phyloP scores from a whole-genome alignment of 306 rosid genomes.

The Vicia sativa region DNA sequence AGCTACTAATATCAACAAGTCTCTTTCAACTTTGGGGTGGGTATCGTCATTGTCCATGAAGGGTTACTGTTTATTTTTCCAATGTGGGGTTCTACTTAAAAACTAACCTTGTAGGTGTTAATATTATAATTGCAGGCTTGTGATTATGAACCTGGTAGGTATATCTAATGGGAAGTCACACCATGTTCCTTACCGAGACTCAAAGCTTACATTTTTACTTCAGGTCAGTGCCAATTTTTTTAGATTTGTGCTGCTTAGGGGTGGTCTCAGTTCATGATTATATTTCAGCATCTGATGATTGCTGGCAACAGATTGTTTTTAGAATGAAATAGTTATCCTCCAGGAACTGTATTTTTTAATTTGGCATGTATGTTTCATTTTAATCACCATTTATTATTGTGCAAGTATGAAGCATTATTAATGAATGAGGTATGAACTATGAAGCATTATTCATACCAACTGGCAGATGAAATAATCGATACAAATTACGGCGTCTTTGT shows the following conservation, averaged over 20 bases:
- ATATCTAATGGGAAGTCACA: slow-evolving; percentile 87
- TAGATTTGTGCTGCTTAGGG: slow-evolving; percentile 25
- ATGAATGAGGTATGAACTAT: neutral
- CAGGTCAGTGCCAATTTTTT: slow-evolving; percentile 60
- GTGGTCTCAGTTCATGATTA: slow-evolving; percentile 9
- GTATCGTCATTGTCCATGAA: slow-evolving; percentile 36
- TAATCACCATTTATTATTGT: neutral
- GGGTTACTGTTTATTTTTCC: slow-evolving; percentile 19
- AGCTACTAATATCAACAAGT: slow-evolving; percentile 96
- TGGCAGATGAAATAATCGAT: neutral
- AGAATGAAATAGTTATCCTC: slow-evolving; percentile 1
- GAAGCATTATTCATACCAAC: neutral
- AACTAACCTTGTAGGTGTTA: slow-evolving; percentile 24
- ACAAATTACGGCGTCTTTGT: slow-evolving; percentile 1
- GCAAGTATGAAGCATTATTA: neutral
- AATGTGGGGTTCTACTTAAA: slow-evolving; percentile 20
- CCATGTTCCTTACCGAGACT: slow-evolving; percentile 96
- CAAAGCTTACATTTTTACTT: slow-evolving; percentile 95
- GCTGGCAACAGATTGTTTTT: neutral
- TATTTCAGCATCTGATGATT: neutral
- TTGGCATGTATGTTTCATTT: neutral
- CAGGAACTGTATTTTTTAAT: neutral
- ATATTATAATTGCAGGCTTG: slow-evolving; percentile 71
- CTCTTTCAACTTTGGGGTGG: slow-evolving; percentile 97
- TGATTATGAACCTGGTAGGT: slow-evolving; percentile 91